Conservation (phyloP, 257 asterid species). For the Penstemon eatonii region DNA sequence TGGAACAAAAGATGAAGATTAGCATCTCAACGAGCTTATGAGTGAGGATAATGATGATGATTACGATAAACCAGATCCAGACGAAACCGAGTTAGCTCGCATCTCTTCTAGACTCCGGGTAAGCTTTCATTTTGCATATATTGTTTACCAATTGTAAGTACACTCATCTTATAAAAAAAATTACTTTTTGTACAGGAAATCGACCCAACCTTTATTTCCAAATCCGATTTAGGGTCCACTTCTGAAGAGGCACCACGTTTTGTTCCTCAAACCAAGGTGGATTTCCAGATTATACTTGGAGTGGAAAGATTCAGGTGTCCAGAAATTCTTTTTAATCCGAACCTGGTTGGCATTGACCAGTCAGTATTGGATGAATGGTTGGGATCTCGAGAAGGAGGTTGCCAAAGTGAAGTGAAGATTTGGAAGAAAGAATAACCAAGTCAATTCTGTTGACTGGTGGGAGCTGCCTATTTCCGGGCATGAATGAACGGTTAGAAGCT, state of each 20-base stretch:
- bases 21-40: slow-evolving; percentile 98
- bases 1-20: slow-evolving; percentile 90
- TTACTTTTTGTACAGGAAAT: slow-evolving; percentile 61
- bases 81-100: slow-evolving; percentile 85
- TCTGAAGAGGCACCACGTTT: slow-evolving; percentile 66
- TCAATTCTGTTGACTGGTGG: slow-evolving; percentile 93
- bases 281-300: slow-evolving; percentile 76
- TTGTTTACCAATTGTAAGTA: neutral
- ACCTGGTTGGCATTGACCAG: slow-evolving; percentile 83
- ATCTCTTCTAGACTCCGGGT: slow-evolving; percentile 88
- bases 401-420: slow-evolving; percentile 37
- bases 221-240: slow-evolving; percentile 62
- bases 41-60: slow-evolving; percentile 91
- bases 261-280: slow-evolving; percentile 86
- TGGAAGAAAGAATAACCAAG: slow-evolving; percentile 62
- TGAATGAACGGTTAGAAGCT: slow-evolving; percentile 77
- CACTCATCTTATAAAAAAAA: slow-evolving; percentile 1
- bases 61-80: slow-evolving; percentile 70
- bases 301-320: slow-evolving; percentile 98
- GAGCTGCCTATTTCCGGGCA: slow-evolving; percentile 77
- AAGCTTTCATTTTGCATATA: slow-evolving; percentile 1
- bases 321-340: slow-evolving; percentile 77
- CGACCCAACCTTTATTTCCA: slow-evolving; percentile 75
- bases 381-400: slow-evolving; percentile 69
- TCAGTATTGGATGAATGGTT: slow-evolving; percentile 90